Evolutionary conservation across 225 moss, liverwort and hornwort species (phyloP).

Genomic region (Sphagnum contortum): DNA sequence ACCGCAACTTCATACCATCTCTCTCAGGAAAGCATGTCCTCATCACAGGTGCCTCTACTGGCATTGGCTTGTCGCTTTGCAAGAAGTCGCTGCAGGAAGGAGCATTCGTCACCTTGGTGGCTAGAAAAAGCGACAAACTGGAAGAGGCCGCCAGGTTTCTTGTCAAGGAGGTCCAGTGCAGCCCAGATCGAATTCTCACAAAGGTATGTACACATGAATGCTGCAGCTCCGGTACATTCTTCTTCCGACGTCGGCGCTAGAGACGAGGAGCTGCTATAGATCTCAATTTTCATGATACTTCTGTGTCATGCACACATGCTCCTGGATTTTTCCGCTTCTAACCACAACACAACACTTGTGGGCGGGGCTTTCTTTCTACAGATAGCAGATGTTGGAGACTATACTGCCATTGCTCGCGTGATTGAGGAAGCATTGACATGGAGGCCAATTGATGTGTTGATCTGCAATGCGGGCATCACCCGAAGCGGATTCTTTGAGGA

Average conservation of each 20-base stretch:
- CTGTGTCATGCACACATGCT: not conserved
- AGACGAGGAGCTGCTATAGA: not conserved
- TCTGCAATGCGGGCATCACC: constrained; percentile 83
- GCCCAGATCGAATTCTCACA: constrained; percentile 30
- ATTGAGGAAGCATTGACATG: constrained; percentile 54
- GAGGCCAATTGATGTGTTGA: constrained; percentile 70
- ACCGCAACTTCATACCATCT: constrained; percentile 17
- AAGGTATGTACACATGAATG: constrained; percentile 27
- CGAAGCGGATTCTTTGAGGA: constrained; percentile 76
- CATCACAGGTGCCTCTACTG: constrained; percentile 82
- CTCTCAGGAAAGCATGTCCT: constrained; percentile 57
- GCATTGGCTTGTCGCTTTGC: constrained; percentile 70
- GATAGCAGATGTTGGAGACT: constrained; percentile 68
- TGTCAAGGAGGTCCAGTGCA: constrained; percentile 31
- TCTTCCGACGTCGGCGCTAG: too few relatives aligned
- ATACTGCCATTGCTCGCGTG: constrained; percentile 37
- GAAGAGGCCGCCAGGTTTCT: constrained; percentile 30
- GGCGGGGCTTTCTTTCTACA: constrained; percentile 3
- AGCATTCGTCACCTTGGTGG: constrained; percentile 57
- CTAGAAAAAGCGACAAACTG: constrained; percentile 44
- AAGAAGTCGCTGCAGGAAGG: constrained; percentile 45
- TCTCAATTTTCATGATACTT: not conserved
- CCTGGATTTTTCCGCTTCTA: too few relatives aligned
- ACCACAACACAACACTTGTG: not conserved
- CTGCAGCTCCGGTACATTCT: not conserved